Conservation (phyloP, 768 basidiomycete species). For the Mycena belliarum region DNA sequence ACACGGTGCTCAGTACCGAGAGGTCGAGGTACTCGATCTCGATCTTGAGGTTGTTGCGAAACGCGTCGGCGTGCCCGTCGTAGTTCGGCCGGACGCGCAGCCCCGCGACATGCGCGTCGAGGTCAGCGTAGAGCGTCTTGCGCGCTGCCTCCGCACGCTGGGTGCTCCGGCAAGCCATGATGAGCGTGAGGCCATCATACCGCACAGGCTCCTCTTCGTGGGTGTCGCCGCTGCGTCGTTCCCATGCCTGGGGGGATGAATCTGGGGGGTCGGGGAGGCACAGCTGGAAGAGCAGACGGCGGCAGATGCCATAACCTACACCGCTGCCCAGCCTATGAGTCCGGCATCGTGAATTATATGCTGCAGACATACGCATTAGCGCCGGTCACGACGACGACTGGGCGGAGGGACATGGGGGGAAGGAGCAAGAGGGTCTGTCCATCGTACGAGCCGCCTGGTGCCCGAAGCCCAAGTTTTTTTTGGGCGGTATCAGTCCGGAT, state of each 20-base stretch:
- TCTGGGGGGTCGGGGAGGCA: slow-evolving; percentile 53
- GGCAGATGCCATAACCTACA: slow-evolving; percentile 81
- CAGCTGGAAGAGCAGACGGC: slow-evolving; percentile 72
- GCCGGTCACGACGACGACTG: slow-evolving; percentile 67
- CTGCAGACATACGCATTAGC: slow-evolving; percentile 62
- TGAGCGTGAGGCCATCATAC: slow-evolving; percentile 64
- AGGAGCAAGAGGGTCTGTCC: neutral
- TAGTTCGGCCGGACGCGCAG: slow-evolving; percentile 38
- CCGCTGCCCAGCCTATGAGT: slow-evolving; percentile 52
- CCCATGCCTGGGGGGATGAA: slow-evolving; percentile 46
- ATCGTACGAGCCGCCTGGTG: slow-evolving; percentile 16
- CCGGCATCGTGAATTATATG: neutral
- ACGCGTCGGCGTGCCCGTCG: slow-evolving; percentile 55
- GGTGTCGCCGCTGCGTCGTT: slow-evolving; percentile 23
- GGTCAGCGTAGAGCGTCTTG: slow-evolving; percentile 47
- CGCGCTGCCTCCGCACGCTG: slow-evolving; percentile 65
- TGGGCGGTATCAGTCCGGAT: neutral
- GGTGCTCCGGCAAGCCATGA: slow-evolving; percentile 77
- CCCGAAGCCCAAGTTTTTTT: too few relatives aligned
- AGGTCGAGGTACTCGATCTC: slow-evolving; percentile 69
- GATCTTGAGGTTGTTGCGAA: slow-evolving; percentile 60
- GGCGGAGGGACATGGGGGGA: slow-evolving; percentile 36
- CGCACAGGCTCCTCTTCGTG: slow-evolving; percentile 13
- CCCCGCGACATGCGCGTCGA: slow-evolving; percentile 55
- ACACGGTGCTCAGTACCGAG: slow-evolving; percentile 56